Conservation (phyloP, 768 basidiomycete species). For the Pleurotus salmoneostramineus region DNA sequence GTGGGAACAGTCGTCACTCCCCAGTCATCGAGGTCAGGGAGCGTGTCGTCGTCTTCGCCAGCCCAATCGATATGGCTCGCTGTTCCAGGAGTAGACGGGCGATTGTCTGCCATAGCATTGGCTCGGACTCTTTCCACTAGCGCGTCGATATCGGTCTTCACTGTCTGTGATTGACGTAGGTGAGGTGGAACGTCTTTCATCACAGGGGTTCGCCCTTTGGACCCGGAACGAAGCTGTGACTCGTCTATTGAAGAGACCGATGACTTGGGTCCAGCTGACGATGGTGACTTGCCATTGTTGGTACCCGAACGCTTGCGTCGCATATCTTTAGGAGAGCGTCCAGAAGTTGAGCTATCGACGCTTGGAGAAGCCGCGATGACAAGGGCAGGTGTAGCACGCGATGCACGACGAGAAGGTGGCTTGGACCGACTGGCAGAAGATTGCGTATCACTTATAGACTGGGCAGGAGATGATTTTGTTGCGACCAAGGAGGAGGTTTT, state of each 20-base stretch:
- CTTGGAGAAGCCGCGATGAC: constrained; percentile 12
- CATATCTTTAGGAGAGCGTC: constrained; percentile 28
- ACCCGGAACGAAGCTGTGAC: constrained; percentile 26
- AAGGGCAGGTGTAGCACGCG: constrained; percentile 16
- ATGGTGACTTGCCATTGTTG: constrained; percentile 24
- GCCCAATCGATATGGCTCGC: constrained; percentile 84
- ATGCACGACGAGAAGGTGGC: constrained; percentile 27
- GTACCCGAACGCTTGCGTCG: constrained; percentile 48
- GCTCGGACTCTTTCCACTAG: constrained; percentile 75
- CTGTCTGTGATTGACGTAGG: constrained; percentile 35
- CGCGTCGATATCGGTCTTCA: constrained; percentile 67
- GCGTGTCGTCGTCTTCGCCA: constrained; percentile 77
- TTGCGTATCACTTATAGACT: constrained; percentile 17
- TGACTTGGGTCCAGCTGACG: constrained; percentile 24
- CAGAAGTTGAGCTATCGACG: constrained; percentile 25
- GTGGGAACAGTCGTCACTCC: constrained; percentile 49
- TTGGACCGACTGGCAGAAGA: constrained; percentile 23
- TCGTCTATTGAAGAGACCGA: constrained; percentile 29
- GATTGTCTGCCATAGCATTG: constrained; percentile 63
- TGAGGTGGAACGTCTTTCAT: constrained; percentile 63
- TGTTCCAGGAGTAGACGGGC: constrained; percentile 61
- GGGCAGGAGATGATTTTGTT: constrained; percentile 12
- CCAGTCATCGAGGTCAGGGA: constrained; percentile 88
- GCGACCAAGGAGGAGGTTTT: constrained; percentile 5
- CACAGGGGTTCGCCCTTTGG: constrained; percentile 26